These are phyloP conservation scores for Nitzschia putrida DNA, from an alignment of 108 stramenopile genomes.

Conservation along the genomic window DNA sequence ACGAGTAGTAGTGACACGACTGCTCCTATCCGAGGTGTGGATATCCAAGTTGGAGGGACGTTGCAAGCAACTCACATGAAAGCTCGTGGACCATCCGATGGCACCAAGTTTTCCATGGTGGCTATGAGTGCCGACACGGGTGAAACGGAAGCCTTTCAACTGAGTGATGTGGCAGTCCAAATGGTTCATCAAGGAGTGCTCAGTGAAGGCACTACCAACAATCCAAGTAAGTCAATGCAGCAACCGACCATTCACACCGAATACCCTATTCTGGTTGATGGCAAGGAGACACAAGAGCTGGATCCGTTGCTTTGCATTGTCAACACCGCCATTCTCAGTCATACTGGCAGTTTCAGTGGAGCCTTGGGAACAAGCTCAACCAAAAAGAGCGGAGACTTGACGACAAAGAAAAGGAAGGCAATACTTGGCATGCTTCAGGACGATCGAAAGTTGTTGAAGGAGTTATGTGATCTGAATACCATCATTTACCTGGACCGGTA, in stretches of 20 bases:
- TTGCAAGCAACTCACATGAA: slow-evolving; percentile 77
- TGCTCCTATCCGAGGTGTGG: slow-evolving; percentile 64
- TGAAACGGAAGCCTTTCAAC: slow-evolving; percentile 86
- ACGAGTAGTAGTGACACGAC: slow-evolving; percentile 51
- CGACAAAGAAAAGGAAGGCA: slow-evolving; percentile 71
- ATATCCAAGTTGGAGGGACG: slow-evolving; percentile 55
- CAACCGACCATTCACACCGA: slow-evolving; percentile 33
- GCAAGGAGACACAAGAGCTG: slow-evolving; percentile 68
- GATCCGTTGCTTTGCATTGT: slow-evolving; percentile 84
- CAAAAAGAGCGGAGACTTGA: slow-evolving; percentile 67
- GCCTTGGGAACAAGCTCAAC: slow-evolving; percentile 32
- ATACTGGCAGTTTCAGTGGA: slow-evolving; percentile 62
- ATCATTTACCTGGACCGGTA: slow-evolving; percentile 61
- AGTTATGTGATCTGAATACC: slow-evolving; percentile 71
- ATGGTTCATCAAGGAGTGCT: slow-evolving; percentile 83
- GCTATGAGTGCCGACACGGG: slow-evolving; percentile 77
- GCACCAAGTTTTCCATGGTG: slow-evolving; percentile 69
- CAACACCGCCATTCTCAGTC: slow-evolving; percentile 79
- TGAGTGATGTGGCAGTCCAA: slow-evolving; percentile 82
- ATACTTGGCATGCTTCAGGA: slow-evolving; percentile 56
- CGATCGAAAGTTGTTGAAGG: slow-evolving; percentile 39
- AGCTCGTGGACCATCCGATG: slow-evolving; percentile 40
- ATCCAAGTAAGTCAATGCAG: slow-evolving; percentile 29
- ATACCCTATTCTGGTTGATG: slow-evolving; percentile 69
- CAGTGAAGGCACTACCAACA: background rate